Evolutionary conservation across 139 green algal species (phyloP).

Genomic region (Desmodesmus armatus): DNA sequence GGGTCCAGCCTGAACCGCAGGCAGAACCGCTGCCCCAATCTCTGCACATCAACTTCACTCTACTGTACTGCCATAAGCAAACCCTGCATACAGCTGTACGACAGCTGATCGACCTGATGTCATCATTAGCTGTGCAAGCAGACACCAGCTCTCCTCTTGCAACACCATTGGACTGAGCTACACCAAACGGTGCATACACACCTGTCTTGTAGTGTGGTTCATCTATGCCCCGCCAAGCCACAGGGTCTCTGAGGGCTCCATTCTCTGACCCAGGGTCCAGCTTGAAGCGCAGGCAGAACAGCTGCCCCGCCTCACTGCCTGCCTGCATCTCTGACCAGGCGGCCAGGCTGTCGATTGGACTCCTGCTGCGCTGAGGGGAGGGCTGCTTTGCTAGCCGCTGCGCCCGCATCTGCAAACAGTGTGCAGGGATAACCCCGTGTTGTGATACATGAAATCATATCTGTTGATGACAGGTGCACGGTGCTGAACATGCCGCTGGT

Average conservation of each 20-base stretch:
- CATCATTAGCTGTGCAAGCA: no score
- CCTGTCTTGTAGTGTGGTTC: constrained; percentile 68
- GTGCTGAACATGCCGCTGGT: no score
- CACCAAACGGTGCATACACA: no score
- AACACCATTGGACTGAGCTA: no score
- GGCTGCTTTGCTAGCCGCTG: constrained; percentile 75
- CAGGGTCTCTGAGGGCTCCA: constrained; percentile 93
- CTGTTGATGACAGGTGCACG: no score
- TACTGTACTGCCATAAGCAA: no score
- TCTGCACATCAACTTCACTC: no score
- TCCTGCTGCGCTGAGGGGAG: constrained; percentile 58
- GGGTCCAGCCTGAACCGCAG: constrained; percentile 35
- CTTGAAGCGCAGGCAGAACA: constrained; percentile 40
- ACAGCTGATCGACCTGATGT: no score
- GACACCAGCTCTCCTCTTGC: no score
- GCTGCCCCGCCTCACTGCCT: constrained; percentile 43
- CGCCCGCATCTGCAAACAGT: constrained; percentile 76
- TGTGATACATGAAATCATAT: no score
- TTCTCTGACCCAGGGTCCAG: constrained; percentile 70
- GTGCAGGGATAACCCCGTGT: no score
- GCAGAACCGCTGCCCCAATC: constrained; percentile 50
- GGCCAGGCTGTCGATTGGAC: constrained; percentile 77
- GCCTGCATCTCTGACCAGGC: constrained; percentile 84
- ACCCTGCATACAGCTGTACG: no score
- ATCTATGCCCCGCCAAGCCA: constrained; percentile 74